Evolutionary conservation across 2,329 filamentous ascomycete species (phyloP).

Genomic region (Cladophialophora psammophila): DNA sequence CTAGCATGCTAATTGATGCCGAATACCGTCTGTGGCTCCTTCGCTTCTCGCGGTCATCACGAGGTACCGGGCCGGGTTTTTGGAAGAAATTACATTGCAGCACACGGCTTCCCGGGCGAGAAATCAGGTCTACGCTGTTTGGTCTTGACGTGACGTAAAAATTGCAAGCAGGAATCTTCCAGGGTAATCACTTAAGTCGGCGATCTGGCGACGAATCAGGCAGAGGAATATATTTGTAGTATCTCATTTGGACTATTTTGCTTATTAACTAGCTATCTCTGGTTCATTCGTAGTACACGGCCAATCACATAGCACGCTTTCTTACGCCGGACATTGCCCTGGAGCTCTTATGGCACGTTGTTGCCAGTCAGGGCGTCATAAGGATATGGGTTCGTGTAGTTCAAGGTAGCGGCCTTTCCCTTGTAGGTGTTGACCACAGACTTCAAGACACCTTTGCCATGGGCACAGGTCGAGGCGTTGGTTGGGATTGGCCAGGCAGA

Average conservation of each 20-base stretch:
- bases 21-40: too few relatives aligned
- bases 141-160: too few relatives aligned
- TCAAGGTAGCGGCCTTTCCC: slow-evolving; percentile 25
- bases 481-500: slow-evolving; percentile 47
- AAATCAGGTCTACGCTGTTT: too few relatives aligned
- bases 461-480: slow-evolving; percentile 76
- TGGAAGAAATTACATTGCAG: background rate
- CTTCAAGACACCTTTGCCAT: slow-evolving; percentile 65
- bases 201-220: background rate
- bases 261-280: background rate
- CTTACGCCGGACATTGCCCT: background rate
- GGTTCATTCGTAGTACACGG: background rate
- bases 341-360: slow-evolving; percentile 15
- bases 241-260: background rate
- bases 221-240: background rate
- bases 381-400: slow-evolving; percentile 30
- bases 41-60: background rate
- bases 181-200: background rate
- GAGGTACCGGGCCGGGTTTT: background rate
- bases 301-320: background rate
- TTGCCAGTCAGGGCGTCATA: slow-evolving; percentile 28
- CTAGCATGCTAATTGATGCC: background rate
- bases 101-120: too few relatives aligned
- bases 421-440: slow-evolving; percentile 25
- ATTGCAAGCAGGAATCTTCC: too few relatives aligned